phyloP scores from a whole-genome alignment of 306 rosid genomes.

The Prunus kanzakura region DNA sequence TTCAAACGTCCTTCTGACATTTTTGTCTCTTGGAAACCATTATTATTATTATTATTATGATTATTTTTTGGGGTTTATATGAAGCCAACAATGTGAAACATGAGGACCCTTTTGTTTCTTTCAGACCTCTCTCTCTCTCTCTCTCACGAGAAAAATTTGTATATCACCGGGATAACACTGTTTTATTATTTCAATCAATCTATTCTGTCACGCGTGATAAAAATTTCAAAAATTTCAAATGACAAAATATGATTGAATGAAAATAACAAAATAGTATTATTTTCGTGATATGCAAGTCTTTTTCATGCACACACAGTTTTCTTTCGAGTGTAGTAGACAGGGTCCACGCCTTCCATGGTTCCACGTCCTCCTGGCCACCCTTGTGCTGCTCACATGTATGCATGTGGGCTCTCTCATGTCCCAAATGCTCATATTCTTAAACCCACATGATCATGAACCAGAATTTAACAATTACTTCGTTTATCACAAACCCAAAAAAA shows the following conservation, averaged over 20 bases:
- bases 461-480: neutral
- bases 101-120: slow-evolving; percentile 7
- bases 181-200: too few relatives aligned
- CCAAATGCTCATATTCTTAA: slow-evolving; percentile 25
- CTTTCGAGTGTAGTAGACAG: slow-evolving; percentile 9
- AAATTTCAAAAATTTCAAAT: too few relatives aligned
- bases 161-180: too few relatives aligned
- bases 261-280: too few relatives aligned
- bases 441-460: slow-evolving; percentile 45
- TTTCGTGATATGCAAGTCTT: too few relatives aligned
- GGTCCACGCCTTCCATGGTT: slow-evolving; percentile 24
- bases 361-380: slow-evolving; percentile 12
- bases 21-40: neutral
- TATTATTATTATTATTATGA: too few relatives aligned
- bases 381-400: slow-evolving; percentile 54
- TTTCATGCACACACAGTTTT: neutral
- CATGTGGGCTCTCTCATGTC: slow-evolving; percentile 48
- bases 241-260: too few relatives aligned
- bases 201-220: too few relatives aligned
- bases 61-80: neutral
- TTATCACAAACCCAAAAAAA: neutral
- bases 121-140: neutral
- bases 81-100: slow-evolving; percentile 10
- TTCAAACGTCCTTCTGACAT: slow-evolving; percentile 16
- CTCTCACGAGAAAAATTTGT: too few relatives aligned